phyloP scores from a whole-genome alignment of 2,329 filamentous ascomycete species.

The Curvularia hawaiiensis region DNA sequence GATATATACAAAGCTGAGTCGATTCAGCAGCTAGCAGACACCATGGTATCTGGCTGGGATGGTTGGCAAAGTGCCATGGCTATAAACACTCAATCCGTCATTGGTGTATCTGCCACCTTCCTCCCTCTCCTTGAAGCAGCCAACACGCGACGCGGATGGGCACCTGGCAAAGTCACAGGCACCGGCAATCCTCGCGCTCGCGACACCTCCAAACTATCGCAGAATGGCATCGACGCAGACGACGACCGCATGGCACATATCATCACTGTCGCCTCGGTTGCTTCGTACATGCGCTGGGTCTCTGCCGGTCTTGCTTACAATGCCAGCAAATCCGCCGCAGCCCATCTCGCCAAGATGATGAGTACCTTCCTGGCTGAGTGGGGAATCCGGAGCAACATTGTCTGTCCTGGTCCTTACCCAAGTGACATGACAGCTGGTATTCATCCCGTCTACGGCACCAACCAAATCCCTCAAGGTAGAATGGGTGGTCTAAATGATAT shows the following conservation, averaged over 20 bases:
- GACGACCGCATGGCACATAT: conserved; percentile 53
- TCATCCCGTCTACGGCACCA: conserved; percentile 37
- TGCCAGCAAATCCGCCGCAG: conserved; percentile 51
- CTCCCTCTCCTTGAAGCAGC: conserved; percentile 53
- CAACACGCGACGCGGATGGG: conserved; percentile 51
- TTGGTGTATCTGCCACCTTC: conserved; percentile 53
- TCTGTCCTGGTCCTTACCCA: conserved; percentile 53
- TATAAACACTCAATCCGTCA: conserved; percentile 53
- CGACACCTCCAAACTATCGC: conserved; percentile 23
- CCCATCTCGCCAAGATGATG: conserved; percentile 54
- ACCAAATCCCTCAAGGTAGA: conserved; percentile 48
- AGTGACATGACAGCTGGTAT: conserved; percentile 51
- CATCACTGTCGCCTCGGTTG: conserved; percentile 52
- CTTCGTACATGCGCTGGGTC: conserved; percentile 46
- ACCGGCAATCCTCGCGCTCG: conserved; percentile 32
- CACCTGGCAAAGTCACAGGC: conserved; percentile 39
- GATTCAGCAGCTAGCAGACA: conserved; percentile 52
- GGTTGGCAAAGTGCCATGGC: conserved; percentile 47
- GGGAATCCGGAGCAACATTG: conserved; percentile 54
- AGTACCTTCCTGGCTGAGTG: conserved; percentile 50
- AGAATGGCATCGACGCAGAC: conserved; percentile 32
- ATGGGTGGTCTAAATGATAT: conserved; percentile 54
- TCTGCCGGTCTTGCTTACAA: conserved; percentile 51
- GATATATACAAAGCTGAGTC: conserved; percentile 50
- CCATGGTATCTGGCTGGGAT: conserved; percentile 43